These are phyloP conservation scores for Boletus subcaerulescens DNA, from an alignment of 768 basidiomycete genomes.

Conservation along the genomic window DNA sequence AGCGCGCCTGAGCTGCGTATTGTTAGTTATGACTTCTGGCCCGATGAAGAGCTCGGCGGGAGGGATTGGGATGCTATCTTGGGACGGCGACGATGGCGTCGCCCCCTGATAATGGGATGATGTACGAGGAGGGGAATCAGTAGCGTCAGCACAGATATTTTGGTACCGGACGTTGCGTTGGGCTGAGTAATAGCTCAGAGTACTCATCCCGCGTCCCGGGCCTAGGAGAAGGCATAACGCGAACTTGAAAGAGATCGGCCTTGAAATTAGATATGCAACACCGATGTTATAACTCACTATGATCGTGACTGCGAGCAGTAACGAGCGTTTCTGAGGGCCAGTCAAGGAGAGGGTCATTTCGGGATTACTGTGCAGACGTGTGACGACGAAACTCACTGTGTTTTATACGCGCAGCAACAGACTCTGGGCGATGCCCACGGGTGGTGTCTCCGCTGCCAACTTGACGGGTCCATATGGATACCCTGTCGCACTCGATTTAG, in stretches of 20 bases:
- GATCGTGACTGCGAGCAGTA: slow-evolving; percentile 25
- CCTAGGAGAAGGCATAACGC: slow-evolving; percentile 23
- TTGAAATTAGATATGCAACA: neutral
- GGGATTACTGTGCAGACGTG: no score
- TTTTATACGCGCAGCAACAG: no score
- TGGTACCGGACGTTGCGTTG: slow-evolving; percentile 1
- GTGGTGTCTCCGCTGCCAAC: no score
- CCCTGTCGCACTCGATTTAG: slow-evolving; percentile 4
- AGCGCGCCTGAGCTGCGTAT: slow-evolving; percentile 29
- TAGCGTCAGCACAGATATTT: neutral
- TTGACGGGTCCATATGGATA: no score
- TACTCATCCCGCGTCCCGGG: neutral
- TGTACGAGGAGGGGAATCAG: neutral
- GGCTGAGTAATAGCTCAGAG: slow-evolving; percentile 3
- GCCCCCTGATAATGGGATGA: neutral
- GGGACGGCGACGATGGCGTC: neutral
- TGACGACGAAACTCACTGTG: no score
- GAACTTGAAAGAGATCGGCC: slow-evolving; percentile 7
- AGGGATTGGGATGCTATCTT: neutral
- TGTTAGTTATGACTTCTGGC: neutral
- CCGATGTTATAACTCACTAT: slow-evolving; percentile 16
- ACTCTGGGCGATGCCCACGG: no score
- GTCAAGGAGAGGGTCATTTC: slow-evolving; percentile 26
- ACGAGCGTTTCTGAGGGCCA: slow-evolving; percentile 29
- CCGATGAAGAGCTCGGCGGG: slow-evolving; percentile 4